Evolutionary conservation across 306 rosid genomes (phyloP), one percentile per base, ranked within the genome.

Genomic region (Rosa lucieae): DNA sequence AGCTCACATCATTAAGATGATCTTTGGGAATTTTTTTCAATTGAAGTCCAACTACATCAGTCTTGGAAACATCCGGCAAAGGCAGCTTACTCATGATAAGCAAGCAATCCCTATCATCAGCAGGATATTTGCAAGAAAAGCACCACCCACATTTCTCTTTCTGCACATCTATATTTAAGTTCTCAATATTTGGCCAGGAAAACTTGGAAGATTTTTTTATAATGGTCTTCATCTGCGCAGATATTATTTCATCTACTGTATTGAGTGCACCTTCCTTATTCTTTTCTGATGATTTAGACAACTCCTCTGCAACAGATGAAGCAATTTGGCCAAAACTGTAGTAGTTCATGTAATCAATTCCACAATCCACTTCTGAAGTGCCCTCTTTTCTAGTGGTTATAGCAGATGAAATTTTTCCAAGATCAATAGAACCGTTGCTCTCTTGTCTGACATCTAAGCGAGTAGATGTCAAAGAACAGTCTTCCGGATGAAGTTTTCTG

Each of bases 71-170:
- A 79, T 89, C 91, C 78, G 26, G 73, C 74, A 82, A 65, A 79
- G 89, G 80, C 67, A 83, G 83, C 82, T 80, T 82, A 71, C 80
- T 78, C 77, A 79, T 81, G 85, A 78, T 83, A 84, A 91, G 88
- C 88, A 95, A 89, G 89, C 99, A 95, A 84, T 90, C 94, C 74
- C 82, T 81, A 70, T 88, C 96, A 82, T 93, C 91, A 85, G 83
- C 82, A 59, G 82, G 81, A 85, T 70, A 77, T 89, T 88, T 93
- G 84, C 99, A 93, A 67, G 86, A 78, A 88, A 86, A 90, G 87
- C 98, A 93, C 99, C 97, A 95, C 73, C 98, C 98, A 44, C 98
- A 95, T 83, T 91, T 93, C 86, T 95, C 98, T 72, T 87, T 91
- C 76, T 81, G 85, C 55, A 80, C 85, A 73, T 90, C 89, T 67